These are phyloP conservation scores for Coniosporium apollinis DNA, from an alignment of 495 filamentous ascomycete genomes.

Conservation along the genomic window DNA sequence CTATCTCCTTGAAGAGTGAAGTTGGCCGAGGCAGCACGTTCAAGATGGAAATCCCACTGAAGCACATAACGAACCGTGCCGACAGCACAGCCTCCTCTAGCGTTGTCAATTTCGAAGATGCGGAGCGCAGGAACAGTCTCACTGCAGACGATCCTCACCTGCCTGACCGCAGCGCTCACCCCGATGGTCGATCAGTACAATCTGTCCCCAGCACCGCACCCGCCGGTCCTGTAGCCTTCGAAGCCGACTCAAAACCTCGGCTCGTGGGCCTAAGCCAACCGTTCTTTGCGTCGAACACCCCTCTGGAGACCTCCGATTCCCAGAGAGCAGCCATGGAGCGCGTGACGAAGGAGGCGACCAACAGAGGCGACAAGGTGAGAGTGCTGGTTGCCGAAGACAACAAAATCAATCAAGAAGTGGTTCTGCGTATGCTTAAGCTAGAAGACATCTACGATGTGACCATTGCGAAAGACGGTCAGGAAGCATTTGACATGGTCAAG, in stretches of 20 bases:
- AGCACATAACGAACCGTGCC: constrained; percentile 48
- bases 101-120: constrained; percentile 8
- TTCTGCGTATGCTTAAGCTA: constrained; percentile 55
- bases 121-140: constrained; percentile 16
- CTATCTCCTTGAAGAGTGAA: constrained; percentile 53
- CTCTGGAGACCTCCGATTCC: constrained; percentile 25
- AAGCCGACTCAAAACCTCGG: constrained; percentile 44
- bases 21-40: constrained; percentile 65
- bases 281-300: constrained; percentile 53
- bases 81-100: constrained; percentile 34
- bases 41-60: constrained; percentile 69
- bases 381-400: constrained; percentile 94
- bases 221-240: constrained; percentile 3
- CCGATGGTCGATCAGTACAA: constrained; percentile 1
- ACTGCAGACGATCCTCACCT: constrained; percentile 7
- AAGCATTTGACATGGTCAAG: constrained; percentile 74
- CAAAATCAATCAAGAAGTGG: constrained; percentile 85
- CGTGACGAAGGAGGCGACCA: constrained; percentile 26
- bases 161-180: not conserved
- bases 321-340: constrained; percentile 37
- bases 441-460: constrained; percentile 44
- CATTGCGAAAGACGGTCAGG: constrained; percentile 54
- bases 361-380: constrained; percentile 43
- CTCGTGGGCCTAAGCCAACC: constrained; percentile 72
- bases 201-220: constrained; percentile 1